phyloP scores from a whole-genome alignment of 2,329 filamentous ascomycete genomes.

The Lecanicillium sp. region DNA sequence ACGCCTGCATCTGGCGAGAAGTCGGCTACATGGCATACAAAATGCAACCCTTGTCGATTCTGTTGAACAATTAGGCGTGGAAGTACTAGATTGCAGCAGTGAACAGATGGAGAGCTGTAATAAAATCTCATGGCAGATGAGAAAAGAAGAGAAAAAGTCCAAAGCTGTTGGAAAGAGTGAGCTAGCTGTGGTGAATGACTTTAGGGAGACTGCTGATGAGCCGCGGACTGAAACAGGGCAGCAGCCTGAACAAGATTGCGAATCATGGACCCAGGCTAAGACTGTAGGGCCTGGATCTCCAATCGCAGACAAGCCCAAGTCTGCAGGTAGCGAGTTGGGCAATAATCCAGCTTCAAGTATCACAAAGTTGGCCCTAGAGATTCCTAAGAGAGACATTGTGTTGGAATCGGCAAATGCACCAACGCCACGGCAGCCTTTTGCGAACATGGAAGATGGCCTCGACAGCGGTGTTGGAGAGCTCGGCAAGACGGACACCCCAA shows the following conservation, averaged over 20 bases:
- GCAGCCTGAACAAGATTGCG: too few species aligned
- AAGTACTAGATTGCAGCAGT: slow-evolving; percentile 4
- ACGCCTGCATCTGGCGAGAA: background rate
- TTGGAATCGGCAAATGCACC: background rate
- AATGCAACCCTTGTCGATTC: slow-evolving; percentile 2
- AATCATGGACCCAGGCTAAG: too few species aligned
- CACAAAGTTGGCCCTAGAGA: too few species aligned
- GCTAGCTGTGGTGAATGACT: background rate
- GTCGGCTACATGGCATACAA: background rate
- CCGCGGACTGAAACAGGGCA: background rate
- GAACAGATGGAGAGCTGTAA: slow-evolving; percentile 1
- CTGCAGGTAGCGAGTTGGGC: too few species aligned
- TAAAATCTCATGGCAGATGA: background rate
- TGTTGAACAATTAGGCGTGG: slow-evolving; percentile 3
- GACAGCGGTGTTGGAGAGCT: background rate
- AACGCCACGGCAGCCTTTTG: background rate
- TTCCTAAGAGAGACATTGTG: too few species aligned
- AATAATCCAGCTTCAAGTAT: too few species aligned
- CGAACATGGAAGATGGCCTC: background rate
- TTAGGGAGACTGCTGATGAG: too few species aligned
- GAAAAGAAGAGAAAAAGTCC: background rate
- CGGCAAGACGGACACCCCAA: background rate
- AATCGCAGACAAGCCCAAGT: too few species aligned
- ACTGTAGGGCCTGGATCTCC: too few species aligned
- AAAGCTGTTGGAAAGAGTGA: background rate